Conservation (phyloP, 2,329 filamentous ascomycete genomes). For the Arthrobotrys conoides region DNA sequence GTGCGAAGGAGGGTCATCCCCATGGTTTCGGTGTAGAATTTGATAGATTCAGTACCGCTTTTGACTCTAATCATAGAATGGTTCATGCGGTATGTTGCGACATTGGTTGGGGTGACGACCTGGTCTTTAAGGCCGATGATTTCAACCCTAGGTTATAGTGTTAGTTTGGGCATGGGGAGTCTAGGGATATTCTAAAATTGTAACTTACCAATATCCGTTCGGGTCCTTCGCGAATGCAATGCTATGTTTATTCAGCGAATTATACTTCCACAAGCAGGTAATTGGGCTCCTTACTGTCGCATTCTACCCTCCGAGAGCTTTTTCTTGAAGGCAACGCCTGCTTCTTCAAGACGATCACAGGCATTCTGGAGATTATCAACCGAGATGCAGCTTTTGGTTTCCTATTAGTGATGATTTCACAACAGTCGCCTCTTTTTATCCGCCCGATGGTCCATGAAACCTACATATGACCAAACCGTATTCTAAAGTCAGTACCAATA, state of each 20-base stretch:
- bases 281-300: slow-evolving; percentile 68
- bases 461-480: slow-evolving; percentile 65
- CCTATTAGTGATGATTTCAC: neutral
- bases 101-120: slow-evolving; percentile 79
- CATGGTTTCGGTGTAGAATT: slow-evolving; percentile 86
- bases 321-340: slow-evolving; percentile 95
- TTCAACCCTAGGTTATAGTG: slow-evolving; percentile 74
- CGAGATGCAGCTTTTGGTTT: slow-evolving; percentile 64
- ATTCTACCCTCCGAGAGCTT: slow-evolving; percentile 89
- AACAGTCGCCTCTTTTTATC: slow-evolving; percentile 3
- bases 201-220: slow-evolving; percentile 81
- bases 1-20: slow-evolving; percentile 88
- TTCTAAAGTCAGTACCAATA: slow-evolving; percentile 53
- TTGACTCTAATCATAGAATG: slow-evolving; percentile 97
- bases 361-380: slow-evolving; percentile 79
- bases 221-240: slow-evolving; percentile 94
- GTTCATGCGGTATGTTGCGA: slow-evolving; percentile 83
- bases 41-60: slow-evolving; percentile 79
- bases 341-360: slow-evolving; percentile 89
- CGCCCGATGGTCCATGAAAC: neutral
- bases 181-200: too few species aligned
- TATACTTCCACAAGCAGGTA: neutral
- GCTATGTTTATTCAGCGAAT: slow-evolving; percentile 1
- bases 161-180: too few species aligned
- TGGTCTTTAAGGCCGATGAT: slow-evolving; percentile 84